These are phyloP conservation scores for Rutstroemia sp. DNA, from an alignment of 2,329 filamentous ascomycete genomes.

Conservation along the genomic window DNA sequence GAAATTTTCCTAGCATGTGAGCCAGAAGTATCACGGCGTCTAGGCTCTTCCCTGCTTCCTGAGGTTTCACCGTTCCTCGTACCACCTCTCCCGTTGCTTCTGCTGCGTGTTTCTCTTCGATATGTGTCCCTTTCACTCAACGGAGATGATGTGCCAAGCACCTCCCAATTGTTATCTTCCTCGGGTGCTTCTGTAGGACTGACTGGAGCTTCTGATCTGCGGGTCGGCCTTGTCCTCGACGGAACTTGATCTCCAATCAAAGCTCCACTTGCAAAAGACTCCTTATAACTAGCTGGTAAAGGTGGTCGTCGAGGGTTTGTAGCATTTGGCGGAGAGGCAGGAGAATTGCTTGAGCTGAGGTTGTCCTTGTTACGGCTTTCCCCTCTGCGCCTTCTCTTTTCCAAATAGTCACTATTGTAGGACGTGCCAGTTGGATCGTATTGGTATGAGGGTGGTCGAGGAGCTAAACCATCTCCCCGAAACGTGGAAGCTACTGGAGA, in stretches of 20 bases:
- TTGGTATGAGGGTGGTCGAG: constrained; percentile 51
- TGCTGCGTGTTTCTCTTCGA: constrained; percentile 1
- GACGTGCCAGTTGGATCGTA: constrained; percentile 32
- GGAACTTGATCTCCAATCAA: constrained; percentile 28
- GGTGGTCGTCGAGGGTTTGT: constrained; percentile 52
- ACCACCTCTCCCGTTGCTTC: constrained; percentile 19
- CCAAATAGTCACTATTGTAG: constrained; percentile 35
- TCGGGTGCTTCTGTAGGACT: constrained; percentile 14
- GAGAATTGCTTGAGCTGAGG: constrained; percentile 27
- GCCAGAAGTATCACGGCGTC: constrained; percentile 13
- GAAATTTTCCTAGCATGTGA: constrained; percentile 31
- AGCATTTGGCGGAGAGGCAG: constrained; percentile 39
- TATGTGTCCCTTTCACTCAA: constrained; percentile 1
- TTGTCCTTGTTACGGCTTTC: constrained; percentile 37
- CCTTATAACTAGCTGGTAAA: constrained; percentile 50
- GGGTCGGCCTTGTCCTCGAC: constrained; percentile 23
- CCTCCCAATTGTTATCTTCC: constrained; percentile 20
- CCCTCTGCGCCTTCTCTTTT: constrained; percentile 36
- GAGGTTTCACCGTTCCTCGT: constrained; percentile 13
- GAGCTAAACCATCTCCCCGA: constrained; percentile 45
- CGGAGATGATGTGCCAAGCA: constrained; percentile 12
- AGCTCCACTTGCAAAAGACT: constrained; percentile 37
- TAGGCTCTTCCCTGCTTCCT: constrained; percentile 13
- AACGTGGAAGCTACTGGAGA: constrained; percentile 48
- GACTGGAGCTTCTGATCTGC: constrained; percentile 26